Evolutionary conservation across 2,329 filamentous ascomycete genomes (phyloP).

Genomic region (Verticillium tricorpus): DNA sequence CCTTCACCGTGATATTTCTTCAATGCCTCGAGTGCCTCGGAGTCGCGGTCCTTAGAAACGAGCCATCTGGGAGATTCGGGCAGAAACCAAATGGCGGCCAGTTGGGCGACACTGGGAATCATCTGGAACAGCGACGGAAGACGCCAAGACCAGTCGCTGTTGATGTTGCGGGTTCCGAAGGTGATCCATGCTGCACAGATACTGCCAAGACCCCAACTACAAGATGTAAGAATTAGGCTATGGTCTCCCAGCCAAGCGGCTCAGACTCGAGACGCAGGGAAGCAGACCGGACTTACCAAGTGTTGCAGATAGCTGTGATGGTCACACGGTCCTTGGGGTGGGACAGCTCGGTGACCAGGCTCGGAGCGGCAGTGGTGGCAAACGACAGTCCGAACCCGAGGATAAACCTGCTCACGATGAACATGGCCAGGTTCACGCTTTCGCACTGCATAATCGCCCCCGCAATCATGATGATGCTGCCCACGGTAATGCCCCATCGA

Average conservation of each 20-base stretch:
- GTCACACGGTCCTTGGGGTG: constrained; percentile 49
- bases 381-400: constrained; percentile 50
- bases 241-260: no score
- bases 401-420: constrained; percentile 47
- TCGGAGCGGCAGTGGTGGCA: constrained; percentile 45
- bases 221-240: neutral
- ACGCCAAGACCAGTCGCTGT: constrained; percentile 1
- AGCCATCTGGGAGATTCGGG: constrained; percentile 26
- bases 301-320: constrained; percentile 50
- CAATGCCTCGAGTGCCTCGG: constrained; percentile 45
- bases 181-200: constrained; percentile 6
- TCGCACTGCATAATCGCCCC: constrained; percentile 25
- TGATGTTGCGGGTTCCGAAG: constrained; percentile 3
- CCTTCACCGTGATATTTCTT: constrained; percentile 51
- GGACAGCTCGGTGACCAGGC: constrained; percentile 46
- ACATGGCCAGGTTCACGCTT: constrained; percentile 34
- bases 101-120: constrained; percentile 16
- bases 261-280: neutral
- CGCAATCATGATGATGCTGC: constrained; percentile 24
- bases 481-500: constrained; percentile 23
- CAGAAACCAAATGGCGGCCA: constrained; percentile 13
- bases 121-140: constrained; percentile 14
- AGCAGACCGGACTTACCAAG: constrained; percentile 6
- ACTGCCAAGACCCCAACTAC: constrained; percentile 29
- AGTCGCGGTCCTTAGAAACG: constrained; percentile 37